Evolutionary conservation across 192 early-diverging fungal genomes (phyloP), one percentile per base, ranked within the genome.

Genomic region (Lobulomyces angularis): DNA sequence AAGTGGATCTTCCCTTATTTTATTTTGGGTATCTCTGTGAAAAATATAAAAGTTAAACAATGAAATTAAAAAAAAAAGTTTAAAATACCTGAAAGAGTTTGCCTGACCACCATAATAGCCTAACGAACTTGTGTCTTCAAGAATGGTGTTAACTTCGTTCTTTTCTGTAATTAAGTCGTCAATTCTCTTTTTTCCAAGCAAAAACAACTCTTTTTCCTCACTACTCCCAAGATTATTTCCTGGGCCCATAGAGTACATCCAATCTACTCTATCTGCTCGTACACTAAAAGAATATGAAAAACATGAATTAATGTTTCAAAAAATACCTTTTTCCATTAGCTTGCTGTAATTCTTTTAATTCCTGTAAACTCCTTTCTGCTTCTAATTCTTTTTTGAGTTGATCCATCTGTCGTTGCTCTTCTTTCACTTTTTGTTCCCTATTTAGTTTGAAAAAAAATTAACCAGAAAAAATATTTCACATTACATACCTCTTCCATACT

Each of bases 201-300:
- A 50, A 55, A 74, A 97, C 1, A 79, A 84, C 52, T 97, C 93
- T 36, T 81, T 63, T 31, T 90, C 87, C 35, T 85, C 79, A 17
- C 52, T 56, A 22, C 60, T 69, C 3, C 48, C 56, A 7, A 27
- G 37, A 17, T 58, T 56, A 3, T 51, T 63, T 30, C 64, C 63
- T 2, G 85, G 83, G 2, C 74, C 84, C 14, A 73, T 72, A 30
- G 71, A 71, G 48, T 97, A 97, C 87, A 97, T 95, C 93, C 93
- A 97, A 45, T 95, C 91, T 2, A 97, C 51, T 25, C 81, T 71
- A 30, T 90, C 83, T n/a, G 58, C 63, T 48, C 53, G 56, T 59
- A 50, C 69, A 45, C 66, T 67, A 12, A 75, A 77, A 3, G 70
- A 62, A 3, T n/a, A n/a, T n/a, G n/a, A n/a, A n/a, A n/a, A n/a